Evolutionary conservation across 1,139 yeast species (phyloP), one percentile per base, ranked within the genome.

Genomic region (Sugiyamaella pinicola): DNA sequence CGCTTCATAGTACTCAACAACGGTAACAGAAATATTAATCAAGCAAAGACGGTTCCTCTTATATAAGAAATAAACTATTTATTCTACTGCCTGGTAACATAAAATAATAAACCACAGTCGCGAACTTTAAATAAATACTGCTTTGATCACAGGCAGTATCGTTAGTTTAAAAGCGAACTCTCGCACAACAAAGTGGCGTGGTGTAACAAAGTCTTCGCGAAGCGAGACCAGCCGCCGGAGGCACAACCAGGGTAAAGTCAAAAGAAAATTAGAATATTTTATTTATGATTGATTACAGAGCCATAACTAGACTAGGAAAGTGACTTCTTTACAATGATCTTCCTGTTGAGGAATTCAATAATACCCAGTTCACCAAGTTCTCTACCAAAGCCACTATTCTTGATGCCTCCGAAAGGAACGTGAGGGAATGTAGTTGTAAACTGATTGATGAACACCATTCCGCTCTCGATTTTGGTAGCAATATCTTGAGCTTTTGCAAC

Each of bases 341-440:
- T 53, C 34, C 35, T 34, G 49, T 49, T 53, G 17, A 53, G 45
- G 49, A 53, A 53, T 33, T 53, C 55, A n/a, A 34, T 22, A 12
- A 53, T 40, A 9, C 61, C 61, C 13, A 54, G 53, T 69, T 85
- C 90, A 71, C 96, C 96, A 83, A 87, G 83, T 78, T 88, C 96
- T 75, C 95, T 85, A 68, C 96, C 96, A 69, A 87, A 81, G 74
- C 96, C 96, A 57, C 95, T 85, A 73, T 84, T 82, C 70, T 85
- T 85, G 81, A 75, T 86, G 62, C 96, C 96, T 67, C 96, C 96
- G 60, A 81, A 81, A 58, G 85, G 85, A 69, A 87, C 83, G 73
- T 80, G 77, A 62, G 80, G 81, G 72, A 86, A 85, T 83, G 86
- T 83, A 65, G 83, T 87, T 71, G 87, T 87, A 76, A 85, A 86